These are phyloP conservation scores for Micromonas commoda DNA, from an alignment of 139 green algal species.

Conservation along the genomic window DNA sequence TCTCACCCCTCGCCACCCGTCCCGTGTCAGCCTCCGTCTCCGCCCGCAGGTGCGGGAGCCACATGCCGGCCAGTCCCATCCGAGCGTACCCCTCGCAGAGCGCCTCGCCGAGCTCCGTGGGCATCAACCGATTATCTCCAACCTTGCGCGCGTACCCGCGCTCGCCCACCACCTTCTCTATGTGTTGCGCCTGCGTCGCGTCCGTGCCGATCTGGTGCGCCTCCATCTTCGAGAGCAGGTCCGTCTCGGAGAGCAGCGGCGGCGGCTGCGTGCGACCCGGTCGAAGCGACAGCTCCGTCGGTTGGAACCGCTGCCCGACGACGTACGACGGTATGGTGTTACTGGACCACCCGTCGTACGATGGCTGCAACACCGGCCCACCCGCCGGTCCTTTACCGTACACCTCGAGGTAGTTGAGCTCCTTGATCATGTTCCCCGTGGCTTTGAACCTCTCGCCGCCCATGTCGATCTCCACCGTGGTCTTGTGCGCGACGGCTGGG, in stretches of 20 bases:
- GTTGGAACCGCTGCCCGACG: constrained; percentile 56
- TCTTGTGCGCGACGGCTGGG: constrained; percentile 82
- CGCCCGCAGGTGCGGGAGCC: constrained; percentile 9
- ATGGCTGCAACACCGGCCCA: background rate
- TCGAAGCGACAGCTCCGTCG: constrained; percentile 62
- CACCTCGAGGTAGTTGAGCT: constrained; percentile 93
- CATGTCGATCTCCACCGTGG: constrained; percentile 63
- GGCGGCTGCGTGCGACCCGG: constrained; percentile 76
- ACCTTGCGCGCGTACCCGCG: constrained; percentile 77
- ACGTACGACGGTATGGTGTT: constrained; percentile 67
- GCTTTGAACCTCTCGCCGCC: constrained; percentile 59
- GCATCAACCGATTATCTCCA: constrained; percentile 53
- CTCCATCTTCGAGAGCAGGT: constrained; percentile 92
- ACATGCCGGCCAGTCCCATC: constrained; percentile 55
- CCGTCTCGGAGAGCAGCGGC: constrained; percentile 69
- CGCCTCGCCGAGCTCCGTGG: constrained; percentile 69
- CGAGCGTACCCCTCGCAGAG: constrained; percentile 70
- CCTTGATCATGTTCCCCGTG: constrained; percentile 80
- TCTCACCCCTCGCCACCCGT: background rate
- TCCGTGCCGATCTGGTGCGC: constrained; percentile 92
- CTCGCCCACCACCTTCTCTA: constrained; percentile 52
- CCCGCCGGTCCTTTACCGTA: constrained; percentile 51
- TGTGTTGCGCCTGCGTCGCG: constrained; percentile 73
- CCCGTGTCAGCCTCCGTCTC: background rate
- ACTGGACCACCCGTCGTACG: constrained; percentile 74